Percentiles rank a stretch among this genome's conserved stretches.
Evolutionary conservation across 352 stramenopile genomes (phyloP).

Genomic region (Pythium volutum): DNA sequence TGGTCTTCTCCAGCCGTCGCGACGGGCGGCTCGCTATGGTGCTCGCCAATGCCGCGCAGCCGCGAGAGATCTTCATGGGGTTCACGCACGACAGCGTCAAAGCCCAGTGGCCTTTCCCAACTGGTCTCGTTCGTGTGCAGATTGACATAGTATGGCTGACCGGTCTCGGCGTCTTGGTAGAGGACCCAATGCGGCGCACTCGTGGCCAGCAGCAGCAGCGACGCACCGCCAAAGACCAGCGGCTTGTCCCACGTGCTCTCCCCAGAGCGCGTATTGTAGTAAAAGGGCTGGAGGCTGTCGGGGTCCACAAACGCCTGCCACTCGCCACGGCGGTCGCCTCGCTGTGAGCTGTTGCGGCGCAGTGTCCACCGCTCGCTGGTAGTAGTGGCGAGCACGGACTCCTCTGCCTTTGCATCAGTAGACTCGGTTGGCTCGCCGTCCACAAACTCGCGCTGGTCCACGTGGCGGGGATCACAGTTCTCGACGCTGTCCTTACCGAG

Average conservation of each 20-base stretch:
- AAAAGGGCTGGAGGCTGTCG: conserved; percentile 51
- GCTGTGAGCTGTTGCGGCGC: conserved; percentile 26
- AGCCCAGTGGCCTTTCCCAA: conserved; percentile 42
- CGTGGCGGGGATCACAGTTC: conserved; percentile 25
- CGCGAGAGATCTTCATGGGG: neutral
- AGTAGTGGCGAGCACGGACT: neutral
- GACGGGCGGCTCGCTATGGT: neutral
- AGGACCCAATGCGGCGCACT: conserved; percentile 29
- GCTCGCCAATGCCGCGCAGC: conserved; percentile 13
- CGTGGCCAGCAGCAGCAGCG: neutral
- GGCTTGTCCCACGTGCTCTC: conserved; percentile 61
- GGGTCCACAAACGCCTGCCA: conserved; percentile 68
- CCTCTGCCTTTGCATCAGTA: conserved; percentile 3
- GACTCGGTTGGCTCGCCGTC: conserved; percentile 13
- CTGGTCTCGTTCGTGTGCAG: conserved; percentile 40
- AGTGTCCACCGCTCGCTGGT: conserved; percentile 17
- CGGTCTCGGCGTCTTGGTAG: conserved; percentile 45
- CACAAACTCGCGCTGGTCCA: conserved; percentile 10
- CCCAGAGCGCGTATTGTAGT: conserved; percentile 61
- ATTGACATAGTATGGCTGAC: conserved; percentile 55
- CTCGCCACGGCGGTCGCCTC: conserved; percentile 24
- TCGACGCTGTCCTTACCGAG: conserved; percentile 3
- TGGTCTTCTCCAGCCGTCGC: neutral
- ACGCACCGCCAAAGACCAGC: neutral
- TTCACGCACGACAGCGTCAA: neutral